Evolutionary conservation across 306 rosid species (phyloP), one percentile per base, ranked within the genome.

Genomic region (Quercus dentata): DNA sequence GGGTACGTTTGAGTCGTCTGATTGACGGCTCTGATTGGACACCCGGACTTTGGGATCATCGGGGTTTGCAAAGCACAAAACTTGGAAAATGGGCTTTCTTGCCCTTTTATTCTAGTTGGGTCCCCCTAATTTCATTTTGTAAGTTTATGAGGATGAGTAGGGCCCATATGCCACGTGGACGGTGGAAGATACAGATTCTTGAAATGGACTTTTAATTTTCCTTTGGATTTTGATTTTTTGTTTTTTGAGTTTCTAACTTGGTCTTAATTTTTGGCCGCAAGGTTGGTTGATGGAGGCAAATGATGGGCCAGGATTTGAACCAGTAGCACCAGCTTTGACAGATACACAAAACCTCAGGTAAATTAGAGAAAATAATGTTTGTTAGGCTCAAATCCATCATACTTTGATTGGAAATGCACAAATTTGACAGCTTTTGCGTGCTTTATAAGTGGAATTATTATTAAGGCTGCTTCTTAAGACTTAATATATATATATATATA

Each of bases 281-380:
- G 88, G 82, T 38, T 84, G 85, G 90, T 44, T 80, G 83, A 85
- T 25, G 89, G 87, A 86, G 82, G 79, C 79, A 19, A 27, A 76
- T 21, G 49, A 64, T 15, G 81, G 82, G 55, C 73, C 78, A 6
- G 69, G 54, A 23, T 55, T 49, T 19, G 83, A 56, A 58, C 17
- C 81, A 77, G 86, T 76, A 77, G 64, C 81, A 31, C 25, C 78
- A 23, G 70, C 68, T 69, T 59, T 14, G 54, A 61, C 19, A 25
- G 88, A 87, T 38, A 5, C 76, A 57, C 71, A 61, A 19, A 55
- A 86, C 59, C 88, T 86, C 63, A 90, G 92, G 99, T 94, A 85
- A 23, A 57, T 4, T 31, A 20, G n/a, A 14, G n/a, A 58, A n/a
- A 64, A 4, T 21, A 58, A 23, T 49, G 54, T 49, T 12, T 12